Evolutionary conservation across 495 filamentous ascomycete species (phyloP), one percentile per base, ranked within the genome.

Genomic region (Penicillium salamii): DNA sequence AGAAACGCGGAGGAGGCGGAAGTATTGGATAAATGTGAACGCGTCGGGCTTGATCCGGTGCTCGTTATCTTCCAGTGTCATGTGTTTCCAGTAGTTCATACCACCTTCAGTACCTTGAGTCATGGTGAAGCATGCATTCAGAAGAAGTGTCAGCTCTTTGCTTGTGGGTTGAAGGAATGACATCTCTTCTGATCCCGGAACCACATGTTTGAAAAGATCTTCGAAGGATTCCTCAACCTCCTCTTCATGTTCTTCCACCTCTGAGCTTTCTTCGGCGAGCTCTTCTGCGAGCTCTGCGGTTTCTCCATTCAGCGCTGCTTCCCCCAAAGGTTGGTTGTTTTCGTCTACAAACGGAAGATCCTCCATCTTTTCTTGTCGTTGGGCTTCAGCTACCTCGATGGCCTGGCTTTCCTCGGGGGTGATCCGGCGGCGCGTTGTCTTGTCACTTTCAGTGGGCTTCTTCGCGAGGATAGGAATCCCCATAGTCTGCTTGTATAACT

Each of bases 401-500:
- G 35, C n/a, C 24, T 39, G 18, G 8, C 5, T 40, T 32, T 49
- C 43, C 20, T 45, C 49, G 20, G 5, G 49, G n/a, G 37, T 40
- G 38, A 56, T 40, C 17, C 34, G 37, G 33, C 44, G 49, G 24
- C 43, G 53, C 18, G 49, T 43, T 13, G 23, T 32, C 24, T 49
- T 52, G 3, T 31, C 7, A 17, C 23, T 53, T n/a, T 55, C 47
- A 13, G 14, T 7, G 15, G 68, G 72, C 8, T 59, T 28, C 12
- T 59, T 54, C 8, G 57, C 51, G 14, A 70, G 45, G 28, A 74
- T 68, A 1, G 85, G 82, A 50, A 92, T 77, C 23, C 78, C 75
- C 78, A 89, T 89, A 7, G 90, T 88, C 66, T 95, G 87, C 42
- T 89, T 73, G 12, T 91, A 65, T 18, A 98, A 68, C 7, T 77